Conservation (phyloP, 169 alveolate species). For the Plasmodium yoelii region DNA sequence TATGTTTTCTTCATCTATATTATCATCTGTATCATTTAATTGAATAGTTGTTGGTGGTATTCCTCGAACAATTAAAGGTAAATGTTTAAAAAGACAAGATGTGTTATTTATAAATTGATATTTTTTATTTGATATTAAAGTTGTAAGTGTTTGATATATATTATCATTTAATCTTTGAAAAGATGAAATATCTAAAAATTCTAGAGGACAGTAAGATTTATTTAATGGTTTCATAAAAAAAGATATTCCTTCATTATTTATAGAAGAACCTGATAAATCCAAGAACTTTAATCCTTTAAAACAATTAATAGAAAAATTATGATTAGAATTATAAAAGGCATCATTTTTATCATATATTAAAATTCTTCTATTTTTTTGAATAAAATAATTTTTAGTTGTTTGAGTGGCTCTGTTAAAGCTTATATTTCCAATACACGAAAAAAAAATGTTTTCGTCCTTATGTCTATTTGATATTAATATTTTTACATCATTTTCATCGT, state of each 20-base stretch:
- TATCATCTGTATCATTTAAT: constrained; percentile 52
- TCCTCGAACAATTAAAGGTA: constrained; percentile 51
- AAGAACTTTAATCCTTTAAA: constrained; percentile 48
- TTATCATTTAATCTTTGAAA: constrained; percentile 17
- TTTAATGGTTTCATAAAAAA: constrained; percentile 22
- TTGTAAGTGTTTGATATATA: constrained; percentile 29
- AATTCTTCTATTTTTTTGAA: constrained; percentile 48
- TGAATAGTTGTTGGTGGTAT: constrained; percentile 42
- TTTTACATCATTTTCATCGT: constrained; percentile 5
- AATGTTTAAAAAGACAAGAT: constrained; percentile 15
- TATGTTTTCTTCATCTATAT: constrained; percentile 29
- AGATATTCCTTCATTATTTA: constrained; percentile 29
- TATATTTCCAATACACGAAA: constrained; percentile 32
- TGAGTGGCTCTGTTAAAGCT: constrained; percentile 58
- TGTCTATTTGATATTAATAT: constrained; percentile 36
- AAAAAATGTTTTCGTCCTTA: constrained; percentile 32
- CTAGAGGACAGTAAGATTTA: constrained; percentile 34
- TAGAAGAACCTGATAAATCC: constrained; percentile 30
- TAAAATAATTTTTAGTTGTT: constrained; percentile 17
- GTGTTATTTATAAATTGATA: constrained; percentile 23
- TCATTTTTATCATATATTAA: constrained; percentile 51
- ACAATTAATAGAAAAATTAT: constrained; percentile 34
- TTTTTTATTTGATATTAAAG: constrained; percentile 16
- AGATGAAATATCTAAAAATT: constrained; percentile 48
- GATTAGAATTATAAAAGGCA: not conserved